Percentiles rank a stretch among this genome's conserved stretches.
Conservation (phyloP, 2,329 filamentous ascomycete species). For the Arachnomyces sp. region DNA sequence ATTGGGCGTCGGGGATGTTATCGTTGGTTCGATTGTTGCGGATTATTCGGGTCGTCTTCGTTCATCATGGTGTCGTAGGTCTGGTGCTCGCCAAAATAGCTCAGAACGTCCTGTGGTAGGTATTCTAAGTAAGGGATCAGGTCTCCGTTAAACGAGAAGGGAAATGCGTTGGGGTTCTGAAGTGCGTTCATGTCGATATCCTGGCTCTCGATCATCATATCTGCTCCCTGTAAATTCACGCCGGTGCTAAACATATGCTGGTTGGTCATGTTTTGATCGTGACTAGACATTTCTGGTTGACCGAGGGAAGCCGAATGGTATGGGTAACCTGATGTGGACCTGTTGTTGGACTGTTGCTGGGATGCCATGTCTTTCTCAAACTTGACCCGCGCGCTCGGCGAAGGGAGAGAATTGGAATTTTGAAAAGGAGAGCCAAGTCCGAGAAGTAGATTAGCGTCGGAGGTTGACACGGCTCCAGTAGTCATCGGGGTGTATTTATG, state of each 20-base stretch:
- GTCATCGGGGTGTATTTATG: too few species aligned
- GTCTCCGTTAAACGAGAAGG: slow-evolving; percentile 43
- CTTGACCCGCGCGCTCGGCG: too few species aligned
- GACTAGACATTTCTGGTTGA: not conserved
- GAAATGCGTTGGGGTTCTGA: slow-evolving; percentile 31
- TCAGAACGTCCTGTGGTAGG: slow-evolving; percentile 58
- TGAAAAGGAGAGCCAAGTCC: too few species aligned
- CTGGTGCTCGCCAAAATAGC: slow-evolving; percentile 42
- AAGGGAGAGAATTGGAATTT: too few species aligned
- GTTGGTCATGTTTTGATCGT: slow-evolving; percentile 1
- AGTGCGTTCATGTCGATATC: slow-evolving; percentile 67
- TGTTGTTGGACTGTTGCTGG: too few species aligned
- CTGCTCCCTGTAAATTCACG: slow-evolving; percentile 1
- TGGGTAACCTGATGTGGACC: too few species aligned
- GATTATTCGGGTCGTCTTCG: slow-evolving; percentile 16
- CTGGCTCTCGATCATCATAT: slow-evolving; percentile 66
- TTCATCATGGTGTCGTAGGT: slow-evolving; percentile 24
- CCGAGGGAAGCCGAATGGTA: too few species aligned
- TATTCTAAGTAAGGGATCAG: slow-evolving; percentile 72
- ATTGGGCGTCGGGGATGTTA: slow-evolving; percentile 10
- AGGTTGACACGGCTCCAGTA: too few species aligned
- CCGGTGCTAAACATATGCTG: not conserved
- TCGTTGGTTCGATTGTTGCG: slow-evolving; percentile 15
- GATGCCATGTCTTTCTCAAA: too few species aligned
- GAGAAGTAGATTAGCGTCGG: too few species aligned